Conservation (phyloP, 73 alveolate genomes). For the Paramecium pentaurelia region DNA sequence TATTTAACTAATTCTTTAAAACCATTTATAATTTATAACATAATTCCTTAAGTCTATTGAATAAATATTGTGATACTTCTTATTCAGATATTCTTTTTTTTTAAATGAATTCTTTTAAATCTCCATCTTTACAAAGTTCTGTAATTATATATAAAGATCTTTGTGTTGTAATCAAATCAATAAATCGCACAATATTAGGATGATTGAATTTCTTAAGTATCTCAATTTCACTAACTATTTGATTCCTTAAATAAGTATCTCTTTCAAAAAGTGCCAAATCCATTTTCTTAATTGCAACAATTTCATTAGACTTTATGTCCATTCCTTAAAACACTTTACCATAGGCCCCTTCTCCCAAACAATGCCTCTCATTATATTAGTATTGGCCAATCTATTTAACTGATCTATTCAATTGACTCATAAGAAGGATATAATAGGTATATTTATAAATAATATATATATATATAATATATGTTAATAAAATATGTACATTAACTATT, state of each 20-base stretch:
- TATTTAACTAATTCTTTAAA: conserved; percentile 43
- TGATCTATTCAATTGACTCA: neutral
- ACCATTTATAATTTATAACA: conserved; percentile 41
- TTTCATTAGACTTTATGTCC: conserved; percentile 4
- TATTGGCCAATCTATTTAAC: conserved; percentile 5
- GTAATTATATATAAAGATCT: conserved; percentile 48
- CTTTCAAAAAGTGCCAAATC: conserved; percentile 51
- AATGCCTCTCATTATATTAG: conserved; percentile 40
- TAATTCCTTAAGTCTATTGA: conserved; percentile 23
- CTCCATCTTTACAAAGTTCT: conserved; percentile 60
- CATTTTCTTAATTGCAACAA: conserved; percentile 49
- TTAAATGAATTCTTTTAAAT: conserved; percentile 23
- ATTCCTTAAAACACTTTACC: conserved; percentile 57
- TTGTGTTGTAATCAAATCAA: conserved; percentile 12
- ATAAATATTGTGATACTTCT: conserved; percentile 8
- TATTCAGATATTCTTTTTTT: neutral
- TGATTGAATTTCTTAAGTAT: conserved; percentile 49
- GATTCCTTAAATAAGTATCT: conserved; percentile 36
- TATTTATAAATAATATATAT: neutral
- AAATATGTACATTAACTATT: neutral
- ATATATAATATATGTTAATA: neutral
- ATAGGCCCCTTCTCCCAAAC: conserved; percentile 60
- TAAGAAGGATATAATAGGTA: neutral
- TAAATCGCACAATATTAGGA: conserved; percentile 46
- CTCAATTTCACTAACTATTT: conserved; percentile 53